phyloP scores from a whole-genome alignment of 352 stramenopile genomes.

The Globisporangium cylindrosporum region DNA sequence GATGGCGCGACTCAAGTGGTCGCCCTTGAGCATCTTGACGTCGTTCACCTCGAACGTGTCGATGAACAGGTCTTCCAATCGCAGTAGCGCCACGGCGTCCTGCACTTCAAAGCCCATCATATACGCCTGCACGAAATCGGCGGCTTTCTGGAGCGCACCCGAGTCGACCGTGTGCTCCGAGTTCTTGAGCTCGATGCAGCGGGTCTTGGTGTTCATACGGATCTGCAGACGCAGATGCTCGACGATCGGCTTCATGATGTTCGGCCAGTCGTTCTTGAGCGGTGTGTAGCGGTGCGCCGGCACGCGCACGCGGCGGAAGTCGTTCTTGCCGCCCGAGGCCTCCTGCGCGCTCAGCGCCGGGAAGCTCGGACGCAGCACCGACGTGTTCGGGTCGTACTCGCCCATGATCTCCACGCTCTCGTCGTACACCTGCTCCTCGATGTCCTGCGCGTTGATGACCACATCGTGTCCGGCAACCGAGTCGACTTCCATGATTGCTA shows the following conservation, averaged over 20 bases:
- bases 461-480: conserved; percentile 58
- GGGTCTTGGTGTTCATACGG: conserved; percentile 98
- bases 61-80: conserved; percentile 98
- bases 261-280: conserved; percentile 98
- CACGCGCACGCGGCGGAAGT: conserved; percentile 96
- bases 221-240: conserved; percentile 98
- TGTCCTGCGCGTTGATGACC: conserved; percentile 49
- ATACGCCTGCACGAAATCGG: conserved; percentile 98
- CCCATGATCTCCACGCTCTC: conserved; percentile 62
- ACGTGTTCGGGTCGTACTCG: conserved; percentile 26
- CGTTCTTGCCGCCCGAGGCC: conserved; percentile 83
- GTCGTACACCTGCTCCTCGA: conserved; percentile 45
- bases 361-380: conserved; percentile 58
- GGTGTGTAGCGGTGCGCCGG: conserved; percentile 97
- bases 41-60: conserved; percentile 99
- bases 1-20: conserved; percentile 98
- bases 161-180: conserved; percentile 93
- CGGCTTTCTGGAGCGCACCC: conserved; percentile 95
- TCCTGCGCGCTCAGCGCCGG: conserved; percentile 78
- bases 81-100: conserved; percentile 96
- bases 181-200: conserved; percentile 97
- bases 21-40: conserved; percentile 96
- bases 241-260: conserved; percentile 98
- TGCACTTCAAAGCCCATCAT: conserved; percentile 99
- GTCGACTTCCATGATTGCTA: conserved; percentile 63